Conservation (phyloP, 805 yeast species). For the Saccharomycopsis fermentans region DNA sequence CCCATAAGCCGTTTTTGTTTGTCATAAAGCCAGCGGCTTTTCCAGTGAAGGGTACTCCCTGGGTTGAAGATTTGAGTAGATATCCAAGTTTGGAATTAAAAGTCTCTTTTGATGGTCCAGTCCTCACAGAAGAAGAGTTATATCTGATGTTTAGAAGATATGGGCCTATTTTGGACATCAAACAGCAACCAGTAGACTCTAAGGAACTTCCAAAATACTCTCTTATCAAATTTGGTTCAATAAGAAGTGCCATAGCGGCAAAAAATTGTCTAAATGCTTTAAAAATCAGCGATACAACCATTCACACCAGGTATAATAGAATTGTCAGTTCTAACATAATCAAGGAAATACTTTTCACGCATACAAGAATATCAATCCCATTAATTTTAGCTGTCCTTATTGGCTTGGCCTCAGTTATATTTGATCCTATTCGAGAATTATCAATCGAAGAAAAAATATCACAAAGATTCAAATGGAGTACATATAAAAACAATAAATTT, state of each 20-base stretch:
- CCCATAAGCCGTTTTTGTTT: slow-evolving; percentile 26
- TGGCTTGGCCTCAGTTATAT: slow-evolving; percentile 70
- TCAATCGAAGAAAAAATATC: slow-evolving; percentile 67
- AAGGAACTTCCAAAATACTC: slow-evolving; percentile 43
- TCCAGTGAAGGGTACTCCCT: slow-evolving; percentile 84
- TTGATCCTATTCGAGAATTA: slow-evolving; percentile 87
- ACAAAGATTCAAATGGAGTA: slow-evolving; percentile 44
- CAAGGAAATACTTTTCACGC: slow-evolving; percentile 52
- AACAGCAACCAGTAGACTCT: slow-evolving; percentile 39
- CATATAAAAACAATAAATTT: slow-evolving; percentile 27
- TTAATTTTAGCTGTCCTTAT: slow-evolving; percentile 68
- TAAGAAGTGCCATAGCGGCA: slow-evolving; percentile 72
- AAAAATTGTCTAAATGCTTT: slow-evolving; percentile 85
- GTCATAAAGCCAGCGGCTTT: slow-evolving; percentile 45
- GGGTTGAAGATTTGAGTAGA: slow-evolving; percentile 89
- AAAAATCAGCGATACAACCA: slow-evolving; percentile 45
- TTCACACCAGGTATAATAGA: slow-evolving; percentile 69
- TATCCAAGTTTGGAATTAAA: slow-evolving; percentile 55
- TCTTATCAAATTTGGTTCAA: slow-evolving; percentile 41
- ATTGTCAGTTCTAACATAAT: slow-evolving; percentile 42
- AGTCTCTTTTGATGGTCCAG: slow-evolving; percentile 67
- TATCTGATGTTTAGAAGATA: slow-evolving; percentile 79
- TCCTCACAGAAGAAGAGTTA: slow-evolving; percentile 59
- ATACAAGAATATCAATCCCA: slow-evolving; percentile 78
- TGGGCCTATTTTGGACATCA: slow-evolving; percentile 71